These are phyloP conservation scores for Apiospora aurea DNA, from an alignment of 2,329 filamentous ascomycete species.

Conservation along the genomic window DNA sequence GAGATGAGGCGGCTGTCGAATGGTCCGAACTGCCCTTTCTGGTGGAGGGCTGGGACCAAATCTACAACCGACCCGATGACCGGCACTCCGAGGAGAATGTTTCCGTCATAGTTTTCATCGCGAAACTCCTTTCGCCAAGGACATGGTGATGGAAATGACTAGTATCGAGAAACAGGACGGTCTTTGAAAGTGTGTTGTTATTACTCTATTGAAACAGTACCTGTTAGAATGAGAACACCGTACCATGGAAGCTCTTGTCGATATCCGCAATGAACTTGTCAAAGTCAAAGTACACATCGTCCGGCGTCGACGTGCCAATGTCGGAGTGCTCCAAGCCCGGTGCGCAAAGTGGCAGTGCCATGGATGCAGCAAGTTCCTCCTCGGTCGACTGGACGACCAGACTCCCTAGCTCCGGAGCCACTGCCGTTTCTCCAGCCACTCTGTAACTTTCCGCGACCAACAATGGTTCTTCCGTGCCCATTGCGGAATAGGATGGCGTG, in stretches of 20 bases:
- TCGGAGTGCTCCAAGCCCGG: no score
- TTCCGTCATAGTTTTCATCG: conserved; percentile 26
- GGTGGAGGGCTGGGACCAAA: conserved; percentile 27
- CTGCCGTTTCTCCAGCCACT: no score
- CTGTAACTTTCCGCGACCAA: not conserved
- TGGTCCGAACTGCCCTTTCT: conserved; percentile 27
- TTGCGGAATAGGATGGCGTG: not conserved
- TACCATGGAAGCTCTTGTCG: not conserved
- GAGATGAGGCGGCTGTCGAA: conserved; percentile 28
- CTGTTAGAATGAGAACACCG: no score
- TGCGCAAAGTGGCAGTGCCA: no score
- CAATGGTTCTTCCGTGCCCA: not conserved
- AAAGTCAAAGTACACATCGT: not conserved
- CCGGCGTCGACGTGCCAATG: not conserved
- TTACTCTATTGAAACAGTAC: no score
- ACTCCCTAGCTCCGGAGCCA: no score
- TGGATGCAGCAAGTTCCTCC: not conserved
- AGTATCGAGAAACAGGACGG: conserved; percentile 26
- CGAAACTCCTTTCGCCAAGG: conserved; percentile 26
- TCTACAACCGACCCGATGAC: conserved; percentile 23
- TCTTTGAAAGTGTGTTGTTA: not conserved
- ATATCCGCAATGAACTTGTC: not conserved
- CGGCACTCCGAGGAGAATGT: conserved; percentile 27
- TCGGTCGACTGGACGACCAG: not conserved
- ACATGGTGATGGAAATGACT: conserved; percentile 28